Base-by-base conservation (phyloP, 2,329 filamentous ascomycete species). In the Pseudogymnoascus sp. region DNA sequence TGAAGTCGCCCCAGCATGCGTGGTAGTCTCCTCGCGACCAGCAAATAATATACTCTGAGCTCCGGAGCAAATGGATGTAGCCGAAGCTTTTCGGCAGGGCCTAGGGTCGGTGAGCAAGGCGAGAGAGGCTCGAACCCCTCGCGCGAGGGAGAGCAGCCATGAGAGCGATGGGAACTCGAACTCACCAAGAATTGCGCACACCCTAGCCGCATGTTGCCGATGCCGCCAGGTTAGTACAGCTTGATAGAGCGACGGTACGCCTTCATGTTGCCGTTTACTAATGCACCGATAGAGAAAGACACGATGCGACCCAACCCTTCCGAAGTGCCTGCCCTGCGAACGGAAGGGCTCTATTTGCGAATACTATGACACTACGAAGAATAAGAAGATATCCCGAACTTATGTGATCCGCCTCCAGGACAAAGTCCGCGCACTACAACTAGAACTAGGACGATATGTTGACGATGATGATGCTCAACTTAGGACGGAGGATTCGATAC, bases 371-470 rank as follows among this genome's bases (percentile, higher is more conserved):
- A 91, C 92, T 31, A 82, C 88, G 60, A 94, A 92, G 74, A 88
- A 89, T 65, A 86, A 85, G 70, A 92, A 89, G 72, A 91, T 97
- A 69, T 90, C 91, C 65, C 87, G 94, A 65, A 89, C 88, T 70
- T 97, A 97, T 77, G 94, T 99, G 64, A 88, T 97, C 64, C 89
- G 88, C 69, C 84, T 99, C 25, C 92, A 96, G 74, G 89, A 95
- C 67, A 90, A 86, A 71, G 92, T 96, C 42, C 87, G 87, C 63
- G 83, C 85, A 59, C 82, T 97, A 60, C 90, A 97, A 76, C 85
- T 84, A 65, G 89, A 96, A 77, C 82, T 97, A 42, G 85, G 84
- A 60, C 84, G 88, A 66, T 87, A 89, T 67, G 91, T 92, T 64
- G 86, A 89, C 66, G 89, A 92, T 60, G 89, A 92, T 65, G 82